Evolutionary conservation across 345 rosid genomes (phyloP).

Genomic region (Ceriops zippeliana): DNA sequence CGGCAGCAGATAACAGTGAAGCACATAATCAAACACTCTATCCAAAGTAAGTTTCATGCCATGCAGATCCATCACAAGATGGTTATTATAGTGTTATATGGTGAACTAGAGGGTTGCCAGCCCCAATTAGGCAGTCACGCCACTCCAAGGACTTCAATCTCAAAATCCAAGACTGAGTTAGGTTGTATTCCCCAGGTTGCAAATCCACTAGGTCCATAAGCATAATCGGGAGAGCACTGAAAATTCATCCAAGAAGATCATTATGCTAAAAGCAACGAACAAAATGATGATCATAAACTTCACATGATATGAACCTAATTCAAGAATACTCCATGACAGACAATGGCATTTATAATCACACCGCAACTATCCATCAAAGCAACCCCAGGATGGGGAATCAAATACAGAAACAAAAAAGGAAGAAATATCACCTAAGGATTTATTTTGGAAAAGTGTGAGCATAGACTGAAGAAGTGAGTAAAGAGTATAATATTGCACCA

Average conservation of each 20-base stretch:
- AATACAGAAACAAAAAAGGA: too few relatives aligned
- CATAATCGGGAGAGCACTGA: conserved; percentile 94
- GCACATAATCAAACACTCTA: too few relatives aligned
- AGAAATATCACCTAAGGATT: too few relatives aligned
- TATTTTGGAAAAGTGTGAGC: too few relatives aligned
- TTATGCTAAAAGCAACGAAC: neutral
- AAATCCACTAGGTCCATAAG: conserved; percentile 83
- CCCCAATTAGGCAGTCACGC: conserved; percentile 34
- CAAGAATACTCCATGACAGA: neutral
- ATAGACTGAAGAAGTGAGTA: too few relatives aligned
- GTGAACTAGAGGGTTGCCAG: neutral
- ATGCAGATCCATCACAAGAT: conserved; percentile 1
- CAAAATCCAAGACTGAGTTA: conserved; percentile 77
- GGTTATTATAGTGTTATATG: conserved; percentile 11
- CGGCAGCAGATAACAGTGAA: too few relatives aligned
- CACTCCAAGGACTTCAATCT: conserved; percentile 67
- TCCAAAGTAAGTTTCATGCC: neutral
- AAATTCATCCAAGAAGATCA: conserved; percentile 19
- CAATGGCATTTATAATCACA: neutral
- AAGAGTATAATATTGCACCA: too few relatives aligned
- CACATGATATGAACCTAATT: neutral
- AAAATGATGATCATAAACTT: neutral
- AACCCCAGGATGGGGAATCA: too few relatives aligned
- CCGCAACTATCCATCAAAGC: too few relatives aligned
- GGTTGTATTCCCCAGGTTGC: conserved; percentile 85